Percentiles rank a stretch among this genome's conserved stretches.
Evolutionary conservation across 352 stramenopile species (phyloP).

Genomic region (Phytophthora capsici): DNA sequence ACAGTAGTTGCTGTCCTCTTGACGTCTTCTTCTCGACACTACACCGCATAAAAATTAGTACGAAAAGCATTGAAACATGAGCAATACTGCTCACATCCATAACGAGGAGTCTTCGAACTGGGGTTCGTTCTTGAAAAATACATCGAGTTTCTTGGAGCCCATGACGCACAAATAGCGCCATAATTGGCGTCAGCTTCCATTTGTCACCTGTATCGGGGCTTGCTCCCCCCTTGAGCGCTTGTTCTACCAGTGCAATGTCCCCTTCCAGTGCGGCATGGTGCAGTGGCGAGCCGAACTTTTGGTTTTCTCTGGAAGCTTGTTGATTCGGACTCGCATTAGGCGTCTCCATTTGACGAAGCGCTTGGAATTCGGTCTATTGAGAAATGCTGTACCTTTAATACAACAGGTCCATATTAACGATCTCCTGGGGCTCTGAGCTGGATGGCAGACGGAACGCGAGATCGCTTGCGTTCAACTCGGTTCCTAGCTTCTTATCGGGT

Average conservation of each 20-base stretch:
- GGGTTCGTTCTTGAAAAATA: slow-evolving; percentile 18
- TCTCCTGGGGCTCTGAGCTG: background rate
- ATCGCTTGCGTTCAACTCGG: background rate
- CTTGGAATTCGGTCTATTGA: background rate
- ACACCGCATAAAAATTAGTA: background rate
- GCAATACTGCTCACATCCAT: slow-evolving; percentile 30
- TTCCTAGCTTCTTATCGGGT: background rate
- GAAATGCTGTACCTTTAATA: background rate
- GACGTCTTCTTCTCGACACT: slow-evolving; percentile 31
- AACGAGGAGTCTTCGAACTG: slow-evolving; percentile 29
- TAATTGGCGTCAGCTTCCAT: slow-evolving; percentile 24
- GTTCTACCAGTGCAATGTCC: slow-evolving; percentile 7
- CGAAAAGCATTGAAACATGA: background rate
- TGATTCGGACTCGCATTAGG: background rate
- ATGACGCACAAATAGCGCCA: slow-evolving; percentile 29
- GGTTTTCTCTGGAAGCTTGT: background rate
- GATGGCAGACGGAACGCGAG: background rate
- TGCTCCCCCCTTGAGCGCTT: slow-evolving; percentile 23
- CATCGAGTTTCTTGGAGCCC: slow-evolving; percentile 29
- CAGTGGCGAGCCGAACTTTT: slow-evolving; percentile 9
- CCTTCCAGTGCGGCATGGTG: slow-evolving; percentile 21
- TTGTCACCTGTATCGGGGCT: slow-evolving; percentile 27
- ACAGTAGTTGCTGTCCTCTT: background rate
- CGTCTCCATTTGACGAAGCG: slow-evolving; percentile 1
- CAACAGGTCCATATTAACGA: background rate